Evolutionary conservation across 176 grass and related monocot genomes (phyloP).

Genomic region (Aegilops tauschii): DNA sequence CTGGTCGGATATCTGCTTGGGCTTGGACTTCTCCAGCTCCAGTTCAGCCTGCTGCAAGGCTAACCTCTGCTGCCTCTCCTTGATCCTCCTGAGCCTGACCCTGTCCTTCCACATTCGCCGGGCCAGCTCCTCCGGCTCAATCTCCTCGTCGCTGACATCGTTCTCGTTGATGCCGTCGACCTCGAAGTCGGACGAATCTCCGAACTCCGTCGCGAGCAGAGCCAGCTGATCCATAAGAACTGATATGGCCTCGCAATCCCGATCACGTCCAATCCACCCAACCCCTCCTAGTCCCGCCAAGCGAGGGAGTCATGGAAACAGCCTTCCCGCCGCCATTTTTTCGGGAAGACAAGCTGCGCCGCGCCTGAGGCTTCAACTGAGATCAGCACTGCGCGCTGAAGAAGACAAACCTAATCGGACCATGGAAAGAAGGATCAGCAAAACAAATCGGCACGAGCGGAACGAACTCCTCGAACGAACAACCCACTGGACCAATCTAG

Average conservation of each 20-base stretch:
- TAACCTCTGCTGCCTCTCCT: slow-evolving; percentile 65
- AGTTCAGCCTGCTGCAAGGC: slow-evolving; percentile 33
- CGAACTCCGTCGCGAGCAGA: slow-evolving; percentile 46
- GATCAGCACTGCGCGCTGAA: neutral
- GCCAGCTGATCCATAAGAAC: slow-evolving; percentile 73
- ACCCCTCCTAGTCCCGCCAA: neutral
- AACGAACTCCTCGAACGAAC: neutral
- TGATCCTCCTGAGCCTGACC: slow-evolving; percentile 79
- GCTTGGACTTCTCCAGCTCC: slow-evolving; percentile 48
- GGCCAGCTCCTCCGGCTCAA: slow-evolving; percentile 69
- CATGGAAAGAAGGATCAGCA: neutral
- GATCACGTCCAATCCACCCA: neutral
- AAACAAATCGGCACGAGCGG: neutral
- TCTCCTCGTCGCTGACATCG: slow-evolving; percentile 96
- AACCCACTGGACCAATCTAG: neutral
- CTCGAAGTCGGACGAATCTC: slow-evolving; percentile 71
- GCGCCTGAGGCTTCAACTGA: neutral
- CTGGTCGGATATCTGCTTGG: slow-evolving; percentile 73
- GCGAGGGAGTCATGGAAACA: neutral
- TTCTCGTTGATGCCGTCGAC: slow-evolving; percentile 72
- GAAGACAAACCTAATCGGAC: neutral
- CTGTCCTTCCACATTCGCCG: slow-evolving; percentile 95
- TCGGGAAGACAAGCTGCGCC: neutral
- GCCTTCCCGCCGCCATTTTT: neutral
- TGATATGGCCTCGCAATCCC: neutral